Evolutionary conservation across 1,284 basidiomycete species (phyloP).

Genomic region (Pseudozyma thailandica): DNA sequence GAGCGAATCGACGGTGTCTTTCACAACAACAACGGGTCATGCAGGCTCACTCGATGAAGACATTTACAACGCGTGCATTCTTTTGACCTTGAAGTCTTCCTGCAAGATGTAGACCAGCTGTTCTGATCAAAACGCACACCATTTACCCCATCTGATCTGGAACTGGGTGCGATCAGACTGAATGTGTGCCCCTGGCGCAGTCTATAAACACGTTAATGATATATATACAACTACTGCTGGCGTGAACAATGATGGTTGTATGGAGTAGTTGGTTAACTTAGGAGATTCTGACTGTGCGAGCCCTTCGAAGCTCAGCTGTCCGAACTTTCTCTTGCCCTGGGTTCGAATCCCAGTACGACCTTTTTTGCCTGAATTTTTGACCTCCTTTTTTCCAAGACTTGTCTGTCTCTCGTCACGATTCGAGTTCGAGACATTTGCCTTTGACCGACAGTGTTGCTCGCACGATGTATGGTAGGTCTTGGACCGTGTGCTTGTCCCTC

Average conservation of each 20-base stretch:
- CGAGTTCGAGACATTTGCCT: too few relatives aligned
- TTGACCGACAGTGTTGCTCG: too few relatives aligned
- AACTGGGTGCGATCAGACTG: neutral
- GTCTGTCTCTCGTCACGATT: too few relatives aligned
- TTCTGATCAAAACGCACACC: slow-evolving; percentile 8
- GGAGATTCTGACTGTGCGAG: slow-evolving; percentile 33
- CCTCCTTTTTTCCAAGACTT: neutral
- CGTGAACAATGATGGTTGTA: slow-evolving; percentile 12
- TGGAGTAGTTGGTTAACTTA: slow-evolving; percentile 51
- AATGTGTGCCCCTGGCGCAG: too few relatives aligned
- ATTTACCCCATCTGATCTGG: neutral
- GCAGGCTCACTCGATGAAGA: slow-evolving; percentile 1
- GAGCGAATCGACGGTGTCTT: neutral
- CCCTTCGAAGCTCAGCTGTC: slow-evolving; percentile 1
- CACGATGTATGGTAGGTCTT: too few relatives aligned
- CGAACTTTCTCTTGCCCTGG: slow-evolving; percentile 48
- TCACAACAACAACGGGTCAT: slow-evolving; percentile 1
- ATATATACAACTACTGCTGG: neutral
- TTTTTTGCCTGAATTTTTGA: slow-evolving; percentile 33
- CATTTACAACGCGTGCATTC: slow-evolving; percentile 14
- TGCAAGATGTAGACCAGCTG: slow-evolving; percentile 34
- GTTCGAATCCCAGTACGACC: slow-evolving; percentile 55
- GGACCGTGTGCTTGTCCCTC: too few relatives aligned
- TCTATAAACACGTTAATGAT: neutral
- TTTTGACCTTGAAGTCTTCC: slow-evolving; percentile 39